Evolutionary conservation across 345 rosid species (phyloP).

Genomic region (Gossypium bickii): DNA sequence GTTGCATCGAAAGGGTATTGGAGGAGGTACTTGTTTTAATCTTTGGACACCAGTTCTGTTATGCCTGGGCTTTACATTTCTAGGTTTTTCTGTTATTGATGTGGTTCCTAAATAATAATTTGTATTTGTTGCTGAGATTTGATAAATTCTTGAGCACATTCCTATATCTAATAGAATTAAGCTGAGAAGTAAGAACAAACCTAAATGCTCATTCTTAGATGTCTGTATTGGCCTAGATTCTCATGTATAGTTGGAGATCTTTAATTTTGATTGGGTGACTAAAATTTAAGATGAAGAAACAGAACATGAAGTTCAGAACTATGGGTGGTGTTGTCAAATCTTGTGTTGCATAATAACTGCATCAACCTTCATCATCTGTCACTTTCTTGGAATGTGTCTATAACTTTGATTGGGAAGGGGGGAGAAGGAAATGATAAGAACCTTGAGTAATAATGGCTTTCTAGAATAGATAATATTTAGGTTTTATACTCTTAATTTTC

Average conservation of each 20-base stretch:
- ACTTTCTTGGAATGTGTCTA: slow-evolving; percentile 24
- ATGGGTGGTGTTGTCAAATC: not conserved
- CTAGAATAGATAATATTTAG: not conserved
- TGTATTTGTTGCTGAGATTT: not conserved
- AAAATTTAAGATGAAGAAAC: not conserved
- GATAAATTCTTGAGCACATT: not conserved
- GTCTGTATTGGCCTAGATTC: not conserved
- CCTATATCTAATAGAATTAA: not conserved
- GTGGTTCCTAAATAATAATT: not conserved
- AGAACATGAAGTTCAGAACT: not conserved
- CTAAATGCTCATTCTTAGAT: not conserved
- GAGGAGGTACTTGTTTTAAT: slow-evolving; percentile 57
- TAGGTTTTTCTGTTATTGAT: not conserved
- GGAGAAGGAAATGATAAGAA: slow-evolving; percentile 25
- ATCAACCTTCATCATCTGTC: not conserved
- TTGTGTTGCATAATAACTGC: not conserved
- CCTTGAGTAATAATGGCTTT: not conserved
- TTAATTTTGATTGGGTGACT: not conserved
- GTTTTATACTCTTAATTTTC: not conserved
- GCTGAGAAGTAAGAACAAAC: not conserved
- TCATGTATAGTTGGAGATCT: not conserved
- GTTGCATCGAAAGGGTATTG: slow-evolving; percentile 73
- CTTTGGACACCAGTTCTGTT: not conserved
- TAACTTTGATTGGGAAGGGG: slow-evolving; percentile 77
- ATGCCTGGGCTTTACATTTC: not conserved